Percentiles rank a stretch among this genome's conserved stretches.
Evolutionary conservation across 2,329 filamentous ascomycete genomes (phyloP).

Genomic region (Elsinoe necatrix): DNA sequence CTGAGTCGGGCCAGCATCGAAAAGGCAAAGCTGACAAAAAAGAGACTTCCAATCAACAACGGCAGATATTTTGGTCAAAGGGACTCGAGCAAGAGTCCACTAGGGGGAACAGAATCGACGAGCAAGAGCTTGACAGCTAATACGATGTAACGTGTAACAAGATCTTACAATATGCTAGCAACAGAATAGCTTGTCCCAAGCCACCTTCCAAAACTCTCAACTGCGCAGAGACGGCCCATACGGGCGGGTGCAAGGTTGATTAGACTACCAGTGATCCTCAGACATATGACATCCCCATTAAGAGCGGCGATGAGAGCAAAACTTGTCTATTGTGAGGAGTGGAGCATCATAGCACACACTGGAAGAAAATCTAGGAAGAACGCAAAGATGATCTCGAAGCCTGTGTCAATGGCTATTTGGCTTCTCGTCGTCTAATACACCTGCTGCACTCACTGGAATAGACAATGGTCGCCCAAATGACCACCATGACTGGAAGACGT

Average conservation of each 20-base stretch:
- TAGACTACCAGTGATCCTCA: not conserved
- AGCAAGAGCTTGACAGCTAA: not conserved
- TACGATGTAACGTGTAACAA: not conserved
- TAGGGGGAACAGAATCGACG: not conserved
- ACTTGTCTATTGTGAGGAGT: not conserved
- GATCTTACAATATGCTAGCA: not conserved
- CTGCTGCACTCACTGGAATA: not conserved
- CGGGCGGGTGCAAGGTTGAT: not conserved
- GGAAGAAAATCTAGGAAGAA: not conserved
- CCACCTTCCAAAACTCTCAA: not conserved
- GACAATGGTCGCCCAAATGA: not conserved
- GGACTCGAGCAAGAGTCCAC: not conserved
- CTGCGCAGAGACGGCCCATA: not conserved
- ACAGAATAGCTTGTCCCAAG: not conserved
- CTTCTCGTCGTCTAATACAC: no score
- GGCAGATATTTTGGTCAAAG: not conserved
- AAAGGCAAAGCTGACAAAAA: not conserved
- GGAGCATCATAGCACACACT: not conserved
- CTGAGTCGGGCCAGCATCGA: not conserved
- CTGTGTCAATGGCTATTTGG: not conserved
- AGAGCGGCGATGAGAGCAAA: not conserved
- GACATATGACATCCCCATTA: not conserved
- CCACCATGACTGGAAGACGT: not conserved
- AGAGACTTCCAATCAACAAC: not conserved
- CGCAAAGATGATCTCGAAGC: not conserved